Percentiles rank a stretch among this genome's conserved stretches.
Conservation (phyloP, 1,284 basidiomycete genomes). For the Taiwanofungus camphoratus region DNA sequence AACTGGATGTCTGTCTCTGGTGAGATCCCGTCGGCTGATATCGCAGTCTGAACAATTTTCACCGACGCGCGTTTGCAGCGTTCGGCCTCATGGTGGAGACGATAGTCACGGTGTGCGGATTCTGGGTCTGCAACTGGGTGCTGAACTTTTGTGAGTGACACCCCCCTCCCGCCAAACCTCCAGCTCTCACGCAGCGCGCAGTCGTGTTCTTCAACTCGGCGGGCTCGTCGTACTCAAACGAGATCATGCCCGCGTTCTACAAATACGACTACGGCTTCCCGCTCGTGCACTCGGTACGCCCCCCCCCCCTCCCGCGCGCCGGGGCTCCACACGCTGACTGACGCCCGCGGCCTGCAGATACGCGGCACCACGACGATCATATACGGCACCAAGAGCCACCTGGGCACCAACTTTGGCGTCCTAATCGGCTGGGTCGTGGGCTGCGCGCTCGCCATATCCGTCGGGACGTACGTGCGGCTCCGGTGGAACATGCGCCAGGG, state of each 20-base stretch:
- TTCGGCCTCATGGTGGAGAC: conserved; percentile 1
- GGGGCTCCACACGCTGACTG: background rate
- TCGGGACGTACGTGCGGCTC: conserved; percentile 1
- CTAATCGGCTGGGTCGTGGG: background rate
- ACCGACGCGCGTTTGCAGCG: background rate
- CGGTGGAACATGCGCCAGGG: conserved; percentile 2
- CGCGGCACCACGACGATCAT: conserved; percentile 3
- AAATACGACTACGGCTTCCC: conserved; percentile 1
- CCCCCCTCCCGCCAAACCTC: background rate
- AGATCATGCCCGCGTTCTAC: conserved; percentile 3
- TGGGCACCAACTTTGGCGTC: background rate
- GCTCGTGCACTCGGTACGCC: background rate
- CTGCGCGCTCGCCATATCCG: background rate
- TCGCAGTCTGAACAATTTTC: too few relatives aligned
- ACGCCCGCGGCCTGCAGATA: background rate
- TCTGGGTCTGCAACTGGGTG: conserved; percentile 3
- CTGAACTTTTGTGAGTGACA: conserved; percentile 4
- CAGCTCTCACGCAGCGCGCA: background rate
- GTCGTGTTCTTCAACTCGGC: conserved; percentile 4
- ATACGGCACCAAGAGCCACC: conserved; percentile 5
- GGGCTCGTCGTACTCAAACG: background rate
- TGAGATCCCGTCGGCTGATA: too few relatives aligned
- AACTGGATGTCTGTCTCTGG: conserved; percentile 1
- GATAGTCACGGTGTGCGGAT: conserved; percentile 1
- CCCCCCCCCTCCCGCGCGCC: background rate